Conservation (phyloP, 2,329 filamentous ascomycete genomes). For the Hirsutella minnesotensis region DNA sequence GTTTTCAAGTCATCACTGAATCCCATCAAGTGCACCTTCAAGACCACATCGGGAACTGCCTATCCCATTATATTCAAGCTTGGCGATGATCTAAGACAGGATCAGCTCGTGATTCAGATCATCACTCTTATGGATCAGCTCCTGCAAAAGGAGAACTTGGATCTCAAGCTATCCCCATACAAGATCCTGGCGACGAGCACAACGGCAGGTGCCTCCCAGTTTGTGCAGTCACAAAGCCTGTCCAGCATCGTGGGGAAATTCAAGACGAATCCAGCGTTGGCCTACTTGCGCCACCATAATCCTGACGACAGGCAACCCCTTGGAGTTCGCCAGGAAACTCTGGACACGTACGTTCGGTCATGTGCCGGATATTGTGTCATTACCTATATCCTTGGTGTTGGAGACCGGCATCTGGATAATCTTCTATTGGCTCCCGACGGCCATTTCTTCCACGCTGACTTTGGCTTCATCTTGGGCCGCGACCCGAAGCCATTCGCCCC, state of each 20-base stretch:
- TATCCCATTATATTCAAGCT: slow-evolving; percentile 97
- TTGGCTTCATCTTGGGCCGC: slow-evolving; percentile 92
- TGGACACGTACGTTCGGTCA: slow-evolving; percentile 92
- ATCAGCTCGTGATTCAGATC: slow-evolving; percentile 93
- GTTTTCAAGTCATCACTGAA: slow-evolving; percentile 95
- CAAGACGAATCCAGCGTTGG: slow-evolving; percentile 59
- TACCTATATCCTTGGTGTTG: slow-evolving; percentile 92
- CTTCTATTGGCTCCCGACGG: slow-evolving; percentile 79
- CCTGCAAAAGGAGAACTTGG: slow-evolving; percentile 88
- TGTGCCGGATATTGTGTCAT: slow-evolving; percentile 98
- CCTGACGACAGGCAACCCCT: slow-evolving; percentile 72
- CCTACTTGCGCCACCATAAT: slow-evolving; percentile 81
- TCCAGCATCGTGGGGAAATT: slow-evolving; percentile 77
- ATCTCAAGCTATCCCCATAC: slow-evolving; percentile 90
- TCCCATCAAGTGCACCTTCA: slow-evolving; percentile 85
- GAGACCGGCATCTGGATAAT: slow-evolving; percentile 92
- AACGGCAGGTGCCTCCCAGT: slow-evolving; percentile 82
- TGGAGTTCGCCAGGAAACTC: slow-evolving; percentile 79
- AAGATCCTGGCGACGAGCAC: slow-evolving; percentile 90
- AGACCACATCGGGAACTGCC: slow-evolving; percentile 60
- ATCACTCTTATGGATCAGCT: slow-evolving; percentile 97
- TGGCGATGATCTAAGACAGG: slow-evolving; percentile 89
- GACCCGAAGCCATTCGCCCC: slow-evolving; percentile 97
- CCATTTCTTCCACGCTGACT: slow-evolving; percentile 97
- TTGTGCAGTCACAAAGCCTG: slow-evolving; percentile 76